Conservation (phyloP, 2,329 filamentous ascomycete species). For the Aspergillus sp. region DNA sequence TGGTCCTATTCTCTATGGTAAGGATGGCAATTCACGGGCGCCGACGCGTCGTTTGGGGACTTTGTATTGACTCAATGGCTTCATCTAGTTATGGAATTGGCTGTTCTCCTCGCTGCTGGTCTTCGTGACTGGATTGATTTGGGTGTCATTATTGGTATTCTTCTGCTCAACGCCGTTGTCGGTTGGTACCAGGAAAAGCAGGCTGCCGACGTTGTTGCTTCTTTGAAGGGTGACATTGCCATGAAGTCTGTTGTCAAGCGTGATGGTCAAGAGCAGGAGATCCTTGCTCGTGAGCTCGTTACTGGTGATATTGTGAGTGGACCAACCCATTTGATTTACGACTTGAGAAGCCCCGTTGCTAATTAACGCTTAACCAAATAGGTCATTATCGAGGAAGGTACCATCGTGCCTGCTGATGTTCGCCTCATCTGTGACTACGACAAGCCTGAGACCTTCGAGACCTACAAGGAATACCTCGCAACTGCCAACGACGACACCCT, state of each 20-base stretch:
- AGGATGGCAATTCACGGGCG: conserved; percentile 27
- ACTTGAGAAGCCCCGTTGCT: neutral
- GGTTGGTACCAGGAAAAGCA: conserved; percentile 83
- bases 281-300: conserved; percentile 71
- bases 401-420: conserved; percentile 68
- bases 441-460: conserved; percentile 64
- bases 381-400: conserved; percentile 70
- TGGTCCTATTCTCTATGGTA: conserved; percentile 76
- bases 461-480: conserved; percentile 65
- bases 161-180: conserved; percentile 72
- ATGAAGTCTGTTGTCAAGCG: conserved; percentile 70
- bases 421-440: conserved; percentile 73
- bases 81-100: conserved; percentile 66
- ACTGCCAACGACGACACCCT: conserved; percentile 60
- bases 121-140: conserved; percentile 76
- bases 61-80: neutral
- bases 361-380: conserved; percentile 24
- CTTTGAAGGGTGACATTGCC: conserved; percentile 74
- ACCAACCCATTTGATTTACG: neutral
- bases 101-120: conserved; percentile 71
- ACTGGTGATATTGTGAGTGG: conserved; percentile 69
- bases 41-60: neutral
- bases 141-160: conserved; percentile 74
- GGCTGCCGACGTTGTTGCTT: conserved; percentile 73
- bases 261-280: conserved; percentile 65